Base-by-base conservation (phyloP, 2,329 filamentous ascomycete genomes). In the Fusarium sublunatum region DNA sequence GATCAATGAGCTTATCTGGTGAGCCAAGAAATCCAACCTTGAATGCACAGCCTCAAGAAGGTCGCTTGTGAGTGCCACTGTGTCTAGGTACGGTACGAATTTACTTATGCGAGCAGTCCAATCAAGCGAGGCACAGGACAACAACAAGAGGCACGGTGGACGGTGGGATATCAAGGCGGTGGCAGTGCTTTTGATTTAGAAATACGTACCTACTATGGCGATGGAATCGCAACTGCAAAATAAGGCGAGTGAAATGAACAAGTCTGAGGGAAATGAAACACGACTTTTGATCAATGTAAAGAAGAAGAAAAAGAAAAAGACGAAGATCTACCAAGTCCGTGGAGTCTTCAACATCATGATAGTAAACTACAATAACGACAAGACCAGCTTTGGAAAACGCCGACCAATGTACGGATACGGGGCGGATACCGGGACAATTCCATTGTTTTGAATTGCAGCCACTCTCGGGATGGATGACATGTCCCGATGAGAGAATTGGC, bases 391-490 rank as follows among this genome's bases (percentile, higher is more conserved):
- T 46, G 31, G 31, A 12, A 39, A 43, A 48, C 28, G 25, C 54
- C 55, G 44, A 7, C 49, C 46, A 48, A 41, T 40, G 13, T 47
- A 31, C n/a, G n/a, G 19, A 19, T 19, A 19, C 19, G 19, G 19
- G 19, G 19, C 19, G 19, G 19, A 19, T 19, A 19, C 19, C 19
- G 15, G 19, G 35, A 26, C 32, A 51, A 54, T 54, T 58, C 47
- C 28, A 50, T 65, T 59, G 45, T 45, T 53, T 49, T 51, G 51
- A 53, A 19, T 19, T 60, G 66, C 62, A 65, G 62, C 62, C 62
- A 65, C 62, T 24, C 62, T 66, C 62, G 62, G 62, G 40, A 60
- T 32, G 40, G 62, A 66, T 46, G 53, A 56, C 46, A 46, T 43
- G 57, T 60, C 60, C 60, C 52, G 49, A 51, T 46, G 48, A 53